Conservation (phyloP, 2,329 filamentous ascomycete species). For the Biscogniauxia marginata region DNA sequence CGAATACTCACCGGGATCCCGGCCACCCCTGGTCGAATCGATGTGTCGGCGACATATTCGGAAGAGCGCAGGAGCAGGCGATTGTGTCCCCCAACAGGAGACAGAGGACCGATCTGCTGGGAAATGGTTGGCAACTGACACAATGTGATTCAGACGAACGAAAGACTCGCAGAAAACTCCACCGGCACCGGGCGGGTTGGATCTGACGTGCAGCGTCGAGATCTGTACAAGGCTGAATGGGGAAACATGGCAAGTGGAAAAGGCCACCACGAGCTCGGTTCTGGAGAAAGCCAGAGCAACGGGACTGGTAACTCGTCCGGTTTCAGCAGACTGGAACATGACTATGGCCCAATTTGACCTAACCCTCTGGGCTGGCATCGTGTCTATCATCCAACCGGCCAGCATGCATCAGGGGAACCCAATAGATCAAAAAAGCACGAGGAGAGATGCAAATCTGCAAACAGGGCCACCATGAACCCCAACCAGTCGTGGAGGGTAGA, state of each 20-base stretch:
- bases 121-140: slow-evolving; percentile 10
- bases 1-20: background rate
- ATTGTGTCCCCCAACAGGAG: slow-evolving; percentile 1
- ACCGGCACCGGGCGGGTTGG: slow-evolving; percentile 13
- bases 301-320: slow-evolving; percentile 1
- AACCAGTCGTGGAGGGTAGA: slow-evolving; percentile 8
- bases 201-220: slow-evolving; percentile 32
- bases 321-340: background rate
- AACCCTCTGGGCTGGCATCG: background rate
- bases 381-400: background rate
- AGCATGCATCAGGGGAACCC: background rate
- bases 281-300: slow-evolving; percentile 1
- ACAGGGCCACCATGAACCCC: slow-evolving; percentile 11
- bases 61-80: background rate
- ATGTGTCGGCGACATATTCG: background rate
- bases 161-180: background rate
- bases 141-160: slow-evolving; percentile 23
- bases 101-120: slow-evolving; percentile 6
- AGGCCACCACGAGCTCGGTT: slow-evolving; percentile 6
- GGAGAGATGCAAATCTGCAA: slow-evolving; percentile 8
- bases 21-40: background rate
- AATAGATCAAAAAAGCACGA: slow-evolving; percentile 6
- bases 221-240: slow-evolving; percentile 34
- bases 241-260: slow-evolving; percentile 23
- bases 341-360: background rate